phyloP scores from a whole-genome alignment of 78 protist species.

The Isochrysis galbana region DNA sequence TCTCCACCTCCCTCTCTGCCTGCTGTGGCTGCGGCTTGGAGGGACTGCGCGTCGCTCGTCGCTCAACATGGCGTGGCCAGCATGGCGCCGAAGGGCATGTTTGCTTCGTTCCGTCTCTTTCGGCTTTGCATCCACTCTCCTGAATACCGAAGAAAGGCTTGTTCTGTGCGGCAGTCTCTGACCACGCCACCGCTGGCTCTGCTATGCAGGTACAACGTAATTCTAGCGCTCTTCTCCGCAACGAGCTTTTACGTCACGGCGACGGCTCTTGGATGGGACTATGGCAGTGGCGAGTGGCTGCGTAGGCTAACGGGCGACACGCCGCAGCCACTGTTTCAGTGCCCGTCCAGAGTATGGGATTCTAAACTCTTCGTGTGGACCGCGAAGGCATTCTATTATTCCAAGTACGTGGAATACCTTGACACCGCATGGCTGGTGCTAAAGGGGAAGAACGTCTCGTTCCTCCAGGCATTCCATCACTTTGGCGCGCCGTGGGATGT shows the following conservation, averaged over 20 bases:
- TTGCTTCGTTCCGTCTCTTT: too few species aligned
- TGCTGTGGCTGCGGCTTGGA: too few species aligned
- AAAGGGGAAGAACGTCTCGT: slow-evolving; percentile 34
- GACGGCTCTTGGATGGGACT: slow-evolving; percentile 19
- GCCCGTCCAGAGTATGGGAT: background rate
- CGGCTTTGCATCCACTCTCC: too few species aligned
- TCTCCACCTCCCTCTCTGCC: too few species aligned
- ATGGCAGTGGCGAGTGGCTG: background rate
- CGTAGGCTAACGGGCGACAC: background rate
- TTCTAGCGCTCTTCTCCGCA: background rate
- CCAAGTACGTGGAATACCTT: slow-evolving; percentile 43
- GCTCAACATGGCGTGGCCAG: too few species aligned
- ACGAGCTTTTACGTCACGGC: background rate
- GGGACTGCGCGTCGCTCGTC: too few species aligned
- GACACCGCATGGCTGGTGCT: slow-evolving; percentile 40
- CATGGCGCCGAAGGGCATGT: too few species aligned
- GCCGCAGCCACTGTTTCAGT: background rate
- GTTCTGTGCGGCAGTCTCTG: too few species aligned
- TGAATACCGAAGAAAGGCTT: too few species aligned
- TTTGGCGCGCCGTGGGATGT: slow-evolving; percentile 54
- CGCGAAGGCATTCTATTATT: slow-evolving; percentile 1
- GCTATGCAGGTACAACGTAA: slow-evolving; percentile 16
- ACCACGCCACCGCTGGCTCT: background rate
- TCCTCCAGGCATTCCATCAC: slow-evolving; percentile 45
- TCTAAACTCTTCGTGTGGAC: background rate